phyloP scores from a whole-genome alignment of 345 rosid species.

The Firmiana major region DNA sequence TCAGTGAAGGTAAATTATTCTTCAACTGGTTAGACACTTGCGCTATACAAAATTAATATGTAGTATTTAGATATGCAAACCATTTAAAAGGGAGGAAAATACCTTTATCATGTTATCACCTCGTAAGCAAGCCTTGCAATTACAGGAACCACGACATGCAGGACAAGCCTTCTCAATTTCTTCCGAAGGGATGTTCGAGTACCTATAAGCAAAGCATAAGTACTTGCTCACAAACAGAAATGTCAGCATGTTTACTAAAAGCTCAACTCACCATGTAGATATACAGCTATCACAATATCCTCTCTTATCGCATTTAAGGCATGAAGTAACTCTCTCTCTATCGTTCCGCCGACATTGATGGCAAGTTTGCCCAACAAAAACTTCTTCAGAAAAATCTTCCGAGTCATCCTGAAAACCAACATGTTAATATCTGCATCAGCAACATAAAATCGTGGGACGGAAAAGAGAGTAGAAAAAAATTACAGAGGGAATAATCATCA shows the following conservation, averaged over 20 bases:
- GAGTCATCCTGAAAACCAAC: slow-evolving; percentile 63
- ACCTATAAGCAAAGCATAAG: slow-evolving; percentile 41
- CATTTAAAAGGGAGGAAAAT: slow-evolving; percentile 9
- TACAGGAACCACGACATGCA: slow-evolving; percentile 89
- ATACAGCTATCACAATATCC: slow-evolving; percentile 83
- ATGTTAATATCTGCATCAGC: slow-evolving; percentile 14
- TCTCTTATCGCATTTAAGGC: slow-evolving; percentile 76
- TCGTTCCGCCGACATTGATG: slow-evolving; percentile 82
- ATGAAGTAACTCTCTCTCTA: slow-evolving; percentile 59
- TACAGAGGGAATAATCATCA: not conserved
- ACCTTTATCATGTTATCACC: slow-evolving; percentile 88
- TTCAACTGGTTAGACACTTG: slow-evolving; percentile 2
- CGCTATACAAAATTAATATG: not conserved
- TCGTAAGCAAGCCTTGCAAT: slow-evolving; percentile 82
- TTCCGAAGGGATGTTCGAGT: slow-evolving; percentile 56
- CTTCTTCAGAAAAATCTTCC: slow-evolving; percentile 64
- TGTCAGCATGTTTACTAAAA: not conserved
- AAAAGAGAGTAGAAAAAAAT: not conserved
- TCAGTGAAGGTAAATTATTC: slow-evolving; percentile 16
- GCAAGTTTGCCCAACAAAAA: slow-evolving; percentile 62
- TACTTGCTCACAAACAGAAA: slow-evolving; percentile 12
- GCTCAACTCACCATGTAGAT: slow-evolving; percentile 56
- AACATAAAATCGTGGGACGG: not conserved
- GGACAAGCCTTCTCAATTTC: slow-evolving; percentile 90
- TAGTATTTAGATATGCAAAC: slow-evolving; percentile 1